Evolutionary conservation across 805 yeast genomes (phyloP).

Genomic region (Crinitomyces ghanaensis): DNA sequence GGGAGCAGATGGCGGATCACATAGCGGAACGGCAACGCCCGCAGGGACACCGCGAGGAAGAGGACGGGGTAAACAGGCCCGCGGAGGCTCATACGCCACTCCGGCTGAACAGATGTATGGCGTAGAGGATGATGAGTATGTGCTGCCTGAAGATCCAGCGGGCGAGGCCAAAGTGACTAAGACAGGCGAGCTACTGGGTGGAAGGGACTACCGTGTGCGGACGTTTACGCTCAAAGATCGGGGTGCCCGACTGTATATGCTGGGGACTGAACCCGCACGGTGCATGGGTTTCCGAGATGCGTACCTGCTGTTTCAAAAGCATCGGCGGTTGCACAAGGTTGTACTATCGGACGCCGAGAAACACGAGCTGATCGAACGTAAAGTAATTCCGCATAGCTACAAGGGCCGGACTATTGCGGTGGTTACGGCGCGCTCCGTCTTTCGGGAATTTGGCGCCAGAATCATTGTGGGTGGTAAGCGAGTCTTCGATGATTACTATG

Average conservation of each 20-base stretch:
- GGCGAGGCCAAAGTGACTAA: slow-evolving; percentile 67
- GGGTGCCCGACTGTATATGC: slow-evolving; percentile 72
- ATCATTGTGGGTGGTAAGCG: slow-evolving; percentile 70
- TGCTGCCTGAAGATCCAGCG: slow-evolving; percentile 59
- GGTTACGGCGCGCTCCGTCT: slow-evolving; percentile 83
- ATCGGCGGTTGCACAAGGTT: slow-evolving; percentile 61
- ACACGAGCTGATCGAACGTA: slow-evolving; percentile 67
- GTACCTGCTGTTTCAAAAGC: slow-evolving; percentile 78
- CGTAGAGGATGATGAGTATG: slow-evolving; percentile 66
- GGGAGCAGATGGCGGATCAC: slow-evolving; percentile 4
- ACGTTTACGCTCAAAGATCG: slow-evolving; percentile 36
- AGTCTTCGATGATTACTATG: slow-evolving; percentile 83
- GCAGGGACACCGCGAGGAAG: slow-evolving; percentile 11
- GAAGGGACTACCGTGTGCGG: slow-evolving; percentile 53
- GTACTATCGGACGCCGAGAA: slow-evolving; percentile 69
- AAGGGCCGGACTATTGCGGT: slow-evolving; percentile 82
- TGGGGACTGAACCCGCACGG: slow-evolving; percentile 93
- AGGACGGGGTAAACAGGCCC: slow-evolving; percentile 11
- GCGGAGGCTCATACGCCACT: slow-evolving; percentile 4
- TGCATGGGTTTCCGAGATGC: slow-evolving; percentile 91
- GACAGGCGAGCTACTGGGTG: slow-evolving; percentile 58
- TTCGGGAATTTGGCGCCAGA: slow-evolving; percentile 83
- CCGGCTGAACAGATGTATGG: slow-evolving; percentile 38
- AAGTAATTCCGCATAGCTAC: slow-evolving; percentile 77
- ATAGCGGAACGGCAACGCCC: slow-evolving; percentile 11